These are phyloP conservation scores for Choiromyces venosus DNA, from an alignment of 495 filamentous ascomycete genomes.

Conservation along the genomic window DNA sequence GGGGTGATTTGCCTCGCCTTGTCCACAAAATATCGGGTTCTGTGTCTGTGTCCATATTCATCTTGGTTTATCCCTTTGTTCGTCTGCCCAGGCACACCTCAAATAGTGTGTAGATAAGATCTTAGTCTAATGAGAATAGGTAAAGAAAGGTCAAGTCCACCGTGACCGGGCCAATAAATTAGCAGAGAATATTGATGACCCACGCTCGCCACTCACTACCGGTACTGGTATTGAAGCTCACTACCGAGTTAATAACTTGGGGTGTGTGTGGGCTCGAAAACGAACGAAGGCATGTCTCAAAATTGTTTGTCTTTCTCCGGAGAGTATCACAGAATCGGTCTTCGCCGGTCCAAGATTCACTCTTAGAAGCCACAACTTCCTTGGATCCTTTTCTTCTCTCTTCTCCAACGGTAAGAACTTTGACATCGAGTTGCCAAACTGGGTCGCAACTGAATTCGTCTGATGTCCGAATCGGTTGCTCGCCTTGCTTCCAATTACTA, in stretches of 20 bases:
- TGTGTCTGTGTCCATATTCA: not conserved
- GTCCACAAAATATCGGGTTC: conserved; percentile 3
- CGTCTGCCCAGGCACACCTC: too few species aligned
- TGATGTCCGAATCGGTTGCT: conserved; percentile 34
- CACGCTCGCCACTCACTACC: too few species aligned
- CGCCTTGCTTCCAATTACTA: conserved; percentile 30
- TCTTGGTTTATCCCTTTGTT: too few species aligned
- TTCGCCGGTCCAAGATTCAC: not conserved
- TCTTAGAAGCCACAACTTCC: not conserved
- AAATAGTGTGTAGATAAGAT: too few species aligned
- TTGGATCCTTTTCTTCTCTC: not conserved
- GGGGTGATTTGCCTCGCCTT: not conserved
- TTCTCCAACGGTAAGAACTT: not conserved
- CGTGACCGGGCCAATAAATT: too few species aligned
- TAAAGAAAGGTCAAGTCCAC: too few species aligned
- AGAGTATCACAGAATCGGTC: not conserved
- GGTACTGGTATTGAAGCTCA: too few species aligned
- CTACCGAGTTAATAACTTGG: too few species aligned
- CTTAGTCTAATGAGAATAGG: too few species aligned
- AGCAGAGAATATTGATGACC: too few species aligned
- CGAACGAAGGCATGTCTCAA: too few species aligned
- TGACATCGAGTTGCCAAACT: conserved; percentile 33
- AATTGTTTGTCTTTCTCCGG: conserved; percentile 3
- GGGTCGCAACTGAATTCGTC: conserved; percentile 23
- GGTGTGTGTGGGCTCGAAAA: too few species aligned